phyloP scores from a whole-genome alignment of 2,329 filamentous ascomycete species.

The Aspergillus viridinutans region DNA sequence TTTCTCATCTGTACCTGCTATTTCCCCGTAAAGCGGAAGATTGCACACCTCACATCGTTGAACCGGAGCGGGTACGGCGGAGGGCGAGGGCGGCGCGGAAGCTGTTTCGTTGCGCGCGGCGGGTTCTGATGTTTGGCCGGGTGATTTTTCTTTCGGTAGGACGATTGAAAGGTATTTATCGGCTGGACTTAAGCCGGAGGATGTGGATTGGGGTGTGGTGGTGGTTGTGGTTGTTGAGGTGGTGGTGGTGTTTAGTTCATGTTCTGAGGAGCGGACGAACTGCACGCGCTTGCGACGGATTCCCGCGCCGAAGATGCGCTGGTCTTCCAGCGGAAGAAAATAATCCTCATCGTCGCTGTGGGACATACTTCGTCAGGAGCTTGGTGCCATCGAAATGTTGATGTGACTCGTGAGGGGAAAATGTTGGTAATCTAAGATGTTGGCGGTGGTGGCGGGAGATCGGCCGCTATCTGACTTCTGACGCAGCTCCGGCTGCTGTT shows the following conservation, averaged over 20 bases:
- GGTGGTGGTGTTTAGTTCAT: constrained; percentile 24
- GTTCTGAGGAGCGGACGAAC: constrained; percentile 53
- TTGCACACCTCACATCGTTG: constrained; percentile 54
- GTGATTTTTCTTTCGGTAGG: constrained; percentile 23
- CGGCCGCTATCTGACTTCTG: constrained; percentile 12
- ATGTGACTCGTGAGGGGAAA: not conserved
- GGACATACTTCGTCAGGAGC: constrained; percentile 18
- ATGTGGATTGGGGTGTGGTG: constrained; percentile 17
- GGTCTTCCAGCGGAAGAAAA: constrained; percentile 54
- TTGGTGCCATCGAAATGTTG: not conserved
- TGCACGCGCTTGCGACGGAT: constrained; percentile 57
- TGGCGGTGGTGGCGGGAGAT: constrained; percentile 17
- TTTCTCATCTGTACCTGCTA: not conserved
- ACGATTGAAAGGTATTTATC: constrained; percentile 48
- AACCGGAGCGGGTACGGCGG: not conserved
- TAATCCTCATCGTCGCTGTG: constrained; percentile 53
- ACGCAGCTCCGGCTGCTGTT: not conserved
- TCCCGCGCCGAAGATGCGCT: constrained; percentile 59
- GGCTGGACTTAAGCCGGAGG: constrained; percentile 28
- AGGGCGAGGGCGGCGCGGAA: constrained; percentile 10
- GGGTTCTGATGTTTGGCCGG: not conserved
- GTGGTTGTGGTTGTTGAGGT: constrained; percentile 20
- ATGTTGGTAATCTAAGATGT: constrained; percentile 5
- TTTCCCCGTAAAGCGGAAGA: constrained; percentile 45
- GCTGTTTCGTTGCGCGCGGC: not conserved